Conservation (phyloP, 2,329 filamentous ascomycete genomes). For the Aspergillus piperis region DNA sequence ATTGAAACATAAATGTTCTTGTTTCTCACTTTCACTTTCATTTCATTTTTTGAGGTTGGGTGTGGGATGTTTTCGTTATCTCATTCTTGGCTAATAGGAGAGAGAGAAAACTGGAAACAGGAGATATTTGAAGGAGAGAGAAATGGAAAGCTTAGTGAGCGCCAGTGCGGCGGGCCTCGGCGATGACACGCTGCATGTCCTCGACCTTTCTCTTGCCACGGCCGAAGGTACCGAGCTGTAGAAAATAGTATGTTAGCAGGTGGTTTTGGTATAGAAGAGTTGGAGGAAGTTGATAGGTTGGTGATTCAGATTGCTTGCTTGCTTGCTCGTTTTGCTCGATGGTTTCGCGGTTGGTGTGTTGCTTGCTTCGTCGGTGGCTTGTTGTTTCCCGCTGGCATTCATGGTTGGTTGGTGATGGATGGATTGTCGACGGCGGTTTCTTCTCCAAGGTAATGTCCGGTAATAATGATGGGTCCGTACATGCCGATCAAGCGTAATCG, state of each 20-base stretch:
- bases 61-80: slow-evolving; percentile 24
- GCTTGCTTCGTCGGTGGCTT: background rate
- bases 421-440: background rate
- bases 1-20: background rate
- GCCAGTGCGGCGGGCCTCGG: slow-evolving; percentile 78
- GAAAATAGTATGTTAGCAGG: slow-evolving; percentile 21
- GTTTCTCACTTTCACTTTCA: slow-evolving; percentile 6
- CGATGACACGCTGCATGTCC: slow-evolving; percentile 96
- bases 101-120: slow-evolving; percentile 19
- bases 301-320: background rate
- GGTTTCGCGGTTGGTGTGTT: background rate
- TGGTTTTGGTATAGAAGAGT: background rate
- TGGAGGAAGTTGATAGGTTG: background rate
- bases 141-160: slow-evolving; percentile 60
- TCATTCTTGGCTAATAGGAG: slow-evolving; percentile 27
- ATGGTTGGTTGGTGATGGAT: background rate
- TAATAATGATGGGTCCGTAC: background rate
- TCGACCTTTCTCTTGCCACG: slow-evolving; percentile 99
- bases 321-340: background rate
- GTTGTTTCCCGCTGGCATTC: background rate
- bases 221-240: slow-evolving; percentile 92
- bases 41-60: slow-evolving; percentile 19
- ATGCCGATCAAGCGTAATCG: too few relatives aligned
- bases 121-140: slow-evolving; percentile 15
- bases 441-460: background rate